Evolutionary conservation across 805 yeast genomes (phyloP), one percentile per base, ranked within the genome.

Genomic region (Candida mattraensis): DNA sequence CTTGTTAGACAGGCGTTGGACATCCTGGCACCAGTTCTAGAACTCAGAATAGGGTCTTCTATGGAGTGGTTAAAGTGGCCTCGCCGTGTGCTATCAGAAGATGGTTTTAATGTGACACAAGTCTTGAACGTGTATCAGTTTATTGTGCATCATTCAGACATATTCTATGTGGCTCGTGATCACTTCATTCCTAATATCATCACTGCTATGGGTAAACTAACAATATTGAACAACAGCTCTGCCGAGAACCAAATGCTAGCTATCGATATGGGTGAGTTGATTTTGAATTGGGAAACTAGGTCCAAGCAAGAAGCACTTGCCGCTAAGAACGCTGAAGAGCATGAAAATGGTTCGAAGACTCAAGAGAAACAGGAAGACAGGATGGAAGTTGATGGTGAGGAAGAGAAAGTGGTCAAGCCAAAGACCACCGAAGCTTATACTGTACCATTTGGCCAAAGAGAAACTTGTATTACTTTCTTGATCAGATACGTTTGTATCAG

Each of bases 21-120:
- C 51, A 66, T 85, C 4, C 65, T 93, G 13, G 96, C 97, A 0
- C 96, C 96, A 0, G 93, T 84, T 0, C 72, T 91, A 70, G 79
- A 85, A 2, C 70, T 72, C 37, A 69, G 94, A 34, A 74, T 84
- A 61, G 86, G 78, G 0, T 51, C 70, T 2, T 73, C 78, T 6
- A 66, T 72, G 41, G 70, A 69, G 35, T 93, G 98, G 98, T 74
- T 93, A 33, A 89, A 86, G 48, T 88, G 96, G 89, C 95, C 96
- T 0, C 79, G 97, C 47, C 72, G 97, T 34, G 93, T 91, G 2
- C 69, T 93, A 10, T 80, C 89, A 2, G 98, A 94, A 54, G 95
- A 88, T 53, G 91, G 93, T 0, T 84, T 81, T 54, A 87, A 79
- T 51, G 88, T 87, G 3, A 77, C 82, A 2, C 96, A 87, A 53